phyloP scores from a whole-genome alignment of 345 rosid genomes.

The Gossypium turneri region DNA sequence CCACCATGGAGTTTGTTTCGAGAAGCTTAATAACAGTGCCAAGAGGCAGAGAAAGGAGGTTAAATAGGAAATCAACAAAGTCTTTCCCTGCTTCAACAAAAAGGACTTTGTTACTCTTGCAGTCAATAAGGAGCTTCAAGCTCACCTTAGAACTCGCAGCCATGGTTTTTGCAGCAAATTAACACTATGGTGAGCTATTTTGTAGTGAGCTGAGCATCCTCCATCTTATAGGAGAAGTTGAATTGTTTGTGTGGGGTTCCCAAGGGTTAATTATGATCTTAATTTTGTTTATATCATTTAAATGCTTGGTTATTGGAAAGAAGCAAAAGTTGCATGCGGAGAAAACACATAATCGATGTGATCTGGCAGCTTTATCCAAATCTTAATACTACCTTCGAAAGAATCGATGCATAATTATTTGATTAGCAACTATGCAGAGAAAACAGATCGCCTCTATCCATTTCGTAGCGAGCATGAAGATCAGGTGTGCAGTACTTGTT shows the following conservation, averaged over 20 bases:
- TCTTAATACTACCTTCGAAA: no score
- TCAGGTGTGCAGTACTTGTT: neutral
- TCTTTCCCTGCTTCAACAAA: slow-evolving; percentile 4
- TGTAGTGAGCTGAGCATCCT: neutral
- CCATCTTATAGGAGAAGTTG: neutral
- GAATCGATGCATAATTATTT: no score
- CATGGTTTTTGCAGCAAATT: neutral
- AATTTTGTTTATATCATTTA: neutral
- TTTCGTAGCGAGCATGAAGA: neutral
- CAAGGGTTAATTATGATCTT: neutral
- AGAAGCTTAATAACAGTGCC: slow-evolving; percentile 18
- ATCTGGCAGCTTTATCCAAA: no score
- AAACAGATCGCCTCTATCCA: neutral
- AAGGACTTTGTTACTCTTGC: neutral
- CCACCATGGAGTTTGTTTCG: neutral
- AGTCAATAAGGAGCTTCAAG: neutral
- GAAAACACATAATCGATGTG: neutral
- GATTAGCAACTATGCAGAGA: no score
- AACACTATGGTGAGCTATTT: no score
- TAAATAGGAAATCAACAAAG: neutral
- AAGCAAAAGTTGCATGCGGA: neutral
- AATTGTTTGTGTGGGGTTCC: neutral
- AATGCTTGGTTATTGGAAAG: neutral
- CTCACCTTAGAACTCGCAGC: neutral
- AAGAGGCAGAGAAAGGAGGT: slow-evolving; percentile 20